These are phyloP conservation scores for Colletotrichum brevisporum DNA, from an alignment of 2,329 filamentous ascomycete genomes.

Conservation along the genomic window DNA sequence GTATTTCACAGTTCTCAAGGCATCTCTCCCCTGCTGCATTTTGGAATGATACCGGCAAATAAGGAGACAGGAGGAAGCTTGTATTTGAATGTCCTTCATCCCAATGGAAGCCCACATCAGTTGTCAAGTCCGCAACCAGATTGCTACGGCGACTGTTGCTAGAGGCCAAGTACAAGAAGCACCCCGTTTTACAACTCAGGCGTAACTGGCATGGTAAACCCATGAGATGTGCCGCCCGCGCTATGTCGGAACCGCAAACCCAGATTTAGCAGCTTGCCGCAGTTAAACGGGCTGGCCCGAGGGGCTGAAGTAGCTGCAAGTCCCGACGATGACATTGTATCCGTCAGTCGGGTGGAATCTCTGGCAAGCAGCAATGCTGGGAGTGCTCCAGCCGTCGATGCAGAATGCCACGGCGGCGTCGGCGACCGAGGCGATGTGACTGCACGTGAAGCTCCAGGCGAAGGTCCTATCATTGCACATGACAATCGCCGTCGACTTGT, in stretches of 20 bases:
- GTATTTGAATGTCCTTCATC: too few species aligned
- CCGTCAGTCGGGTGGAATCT: neutral
- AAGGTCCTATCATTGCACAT: neutral
- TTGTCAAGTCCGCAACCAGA: too few species aligned
- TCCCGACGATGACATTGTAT: neutral
- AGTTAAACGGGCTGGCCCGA: neutral
- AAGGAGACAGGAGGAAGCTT: too few species aligned
- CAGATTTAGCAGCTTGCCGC: neutral
- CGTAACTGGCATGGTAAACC: neutral
- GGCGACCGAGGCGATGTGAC: neutral
- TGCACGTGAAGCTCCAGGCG: neutral
- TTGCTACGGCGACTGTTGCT: too few species aligned
- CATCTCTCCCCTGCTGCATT: too few species aligned
- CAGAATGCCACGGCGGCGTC: neutral
- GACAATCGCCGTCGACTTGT: neutral
- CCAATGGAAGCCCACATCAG: too few species aligned
- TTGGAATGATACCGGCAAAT: too few species aligned
- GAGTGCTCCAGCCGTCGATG: neutral
- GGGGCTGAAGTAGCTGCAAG: neutral
- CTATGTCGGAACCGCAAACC: neutral
- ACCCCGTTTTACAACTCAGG: too few species aligned
- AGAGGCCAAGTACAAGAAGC: too few species aligned
- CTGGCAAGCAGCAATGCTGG: neutral
- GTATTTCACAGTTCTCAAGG: too few species aligned
- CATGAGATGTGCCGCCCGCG: neutral